These are phyloP conservation scores for Ecytonucleospora hepatopenaei DNA, from an alignment of 371 early-diverging fungal genomes.

Conservation along the genomic window DNA sequence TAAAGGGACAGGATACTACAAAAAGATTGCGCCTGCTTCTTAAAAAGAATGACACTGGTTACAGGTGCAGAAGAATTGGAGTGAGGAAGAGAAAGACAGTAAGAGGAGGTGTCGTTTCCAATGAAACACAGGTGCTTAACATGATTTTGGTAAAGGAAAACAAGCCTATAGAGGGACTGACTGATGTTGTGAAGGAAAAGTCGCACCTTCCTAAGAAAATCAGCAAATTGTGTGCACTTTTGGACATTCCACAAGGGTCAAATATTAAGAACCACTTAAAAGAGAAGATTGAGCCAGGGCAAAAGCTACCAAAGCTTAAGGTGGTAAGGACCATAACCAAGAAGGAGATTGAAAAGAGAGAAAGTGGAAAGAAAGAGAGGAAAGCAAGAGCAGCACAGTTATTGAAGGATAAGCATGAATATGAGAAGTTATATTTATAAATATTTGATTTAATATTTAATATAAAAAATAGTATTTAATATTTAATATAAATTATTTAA, in stretches of 20 bases:
- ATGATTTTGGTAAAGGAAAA: constrained; percentile 78
- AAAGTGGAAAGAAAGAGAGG: constrained; percentile 3
- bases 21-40: constrained; percentile 80
- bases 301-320: constrained; percentile 38
- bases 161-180: constrained; percentile 79
- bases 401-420: constrained; percentile 25
- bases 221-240: constrained; percentile 88
- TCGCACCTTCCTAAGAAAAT: constrained; percentile 93
- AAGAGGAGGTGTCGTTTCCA: constrained; percentile 89
- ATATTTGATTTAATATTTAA: background rate
- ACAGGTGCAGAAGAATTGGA: constrained; percentile 85
- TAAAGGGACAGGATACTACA: constrained; percentile 74
- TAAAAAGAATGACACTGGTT: constrained; percentile 91
- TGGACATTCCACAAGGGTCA: constrained; percentile 85
- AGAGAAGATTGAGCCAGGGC: constrained; percentile 16
- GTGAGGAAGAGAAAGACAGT: constrained; percentile 96
- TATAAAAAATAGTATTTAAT: background rate
- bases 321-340: constrained; percentile 10
- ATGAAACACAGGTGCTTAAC: constrained; percentile 80
- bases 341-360: constrained; percentile 12
- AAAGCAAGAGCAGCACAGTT: constrained; percentile 20
- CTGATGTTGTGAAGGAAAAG: constrained; percentile 75
- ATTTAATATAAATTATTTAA: too few relatives aligned
- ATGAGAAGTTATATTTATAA: constrained; percentile 2
- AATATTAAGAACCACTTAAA: constrained; percentile 68